Percentiles rank a stretch among this genome's conserved stretches.
Evolutionary conservation across 192 early-diverging fungal species (phyloP).

Genomic region (Coemansia sp.): DNA sequence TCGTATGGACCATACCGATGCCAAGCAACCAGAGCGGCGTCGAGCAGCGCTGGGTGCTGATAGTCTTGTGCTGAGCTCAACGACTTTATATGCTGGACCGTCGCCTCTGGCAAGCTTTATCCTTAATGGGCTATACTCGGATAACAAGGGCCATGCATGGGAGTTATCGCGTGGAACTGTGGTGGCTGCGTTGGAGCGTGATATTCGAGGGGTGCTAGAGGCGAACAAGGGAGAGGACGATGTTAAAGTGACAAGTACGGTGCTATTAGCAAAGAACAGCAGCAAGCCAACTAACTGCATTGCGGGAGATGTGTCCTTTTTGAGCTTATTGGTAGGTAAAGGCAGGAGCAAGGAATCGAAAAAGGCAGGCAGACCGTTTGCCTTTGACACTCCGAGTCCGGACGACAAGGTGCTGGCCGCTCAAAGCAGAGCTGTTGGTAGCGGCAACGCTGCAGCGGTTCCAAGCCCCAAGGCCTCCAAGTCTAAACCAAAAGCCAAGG

Average conservation of each 20-base stretch:
- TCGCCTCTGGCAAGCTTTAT: conserved; percentile 48
- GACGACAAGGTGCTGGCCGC: conserved; percentile 75
- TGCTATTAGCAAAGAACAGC: not conserved
- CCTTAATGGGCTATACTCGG: conserved; percentile 7
- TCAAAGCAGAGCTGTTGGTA: conserved; percentile 34
- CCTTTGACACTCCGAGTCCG: conserved; percentile 78
- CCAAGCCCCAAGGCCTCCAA: conserved; percentile 10
- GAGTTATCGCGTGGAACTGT: not conserved
- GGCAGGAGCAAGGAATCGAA: not conserved
- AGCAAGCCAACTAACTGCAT: conserved; percentile 9
- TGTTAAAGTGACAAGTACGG: conserved; percentile 1
- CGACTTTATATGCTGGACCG: conserved; percentile 37
- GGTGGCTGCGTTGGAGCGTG: conserved; percentile 18
- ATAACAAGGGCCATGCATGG: not conserved
- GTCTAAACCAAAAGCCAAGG: conserved; percentile 22
- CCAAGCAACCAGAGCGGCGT: conserved; percentile 7
- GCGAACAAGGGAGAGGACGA: conserved; percentile 12
- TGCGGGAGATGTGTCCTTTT: conserved; percentile 31
- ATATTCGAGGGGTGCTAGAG: conserved; percentile 15
- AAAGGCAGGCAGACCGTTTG: conserved; percentile 50
- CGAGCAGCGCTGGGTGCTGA: conserved; percentile 6
- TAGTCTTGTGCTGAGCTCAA: not conserved
- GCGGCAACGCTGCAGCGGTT: not conserved
- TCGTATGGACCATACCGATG: not conserved
- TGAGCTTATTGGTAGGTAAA: conserved; percentile 32